Conservation (phyloP, 2,329 filamentous ascomycete genomes). For the Fusarium phyllophilum region DNA sequence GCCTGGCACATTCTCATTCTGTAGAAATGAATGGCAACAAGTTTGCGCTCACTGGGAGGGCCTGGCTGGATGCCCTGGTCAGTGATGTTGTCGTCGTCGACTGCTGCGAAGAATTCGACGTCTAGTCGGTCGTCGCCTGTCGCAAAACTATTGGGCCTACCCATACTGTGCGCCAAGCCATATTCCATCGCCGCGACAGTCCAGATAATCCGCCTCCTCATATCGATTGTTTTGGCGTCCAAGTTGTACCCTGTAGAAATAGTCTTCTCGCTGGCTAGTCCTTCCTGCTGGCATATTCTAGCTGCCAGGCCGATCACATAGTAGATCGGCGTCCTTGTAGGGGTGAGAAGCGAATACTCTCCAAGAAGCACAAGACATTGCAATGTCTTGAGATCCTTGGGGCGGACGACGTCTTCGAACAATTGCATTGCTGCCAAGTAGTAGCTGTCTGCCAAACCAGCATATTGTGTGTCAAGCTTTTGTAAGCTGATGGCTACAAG, state of each 20-base stretch:
- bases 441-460: slow-evolving; percentile 94
- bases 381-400: slow-evolving; percentile 90
- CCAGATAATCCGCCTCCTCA: slow-evolving; percentile 91
- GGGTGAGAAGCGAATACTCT: slow-evolving; percentile 91
- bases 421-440: slow-evolving; percentile 89
- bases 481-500: slow-evolving; percentile 95
- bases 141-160: slow-evolving; percentile 85
- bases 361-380: slow-evolving; percentile 90
- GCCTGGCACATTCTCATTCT: slow-evolving; percentile 89
- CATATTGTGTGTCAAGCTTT: slow-evolving; percentile 88
- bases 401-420: slow-evolving; percentile 82
- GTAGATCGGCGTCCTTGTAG: slow-evolving; percentile 91
- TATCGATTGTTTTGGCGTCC: slow-evolving; percentile 82
- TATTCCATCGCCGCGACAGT: slow-evolving; percentile 89
- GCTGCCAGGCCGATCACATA: slow-evolving; percentile 91
- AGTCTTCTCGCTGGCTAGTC: slow-evolving; percentile 88
- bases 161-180: slow-evolving; percentile 86
- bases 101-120: slow-evolving; percentile 83
- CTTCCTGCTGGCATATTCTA: slow-evolving; percentile 88
- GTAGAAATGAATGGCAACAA: slow-evolving; percentile 91
- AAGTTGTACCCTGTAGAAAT: slow-evolving; percentile 72
- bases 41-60: slow-evolving; percentile 81
- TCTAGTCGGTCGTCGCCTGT: slow-evolving; percentile 85
- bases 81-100: slow-evolving; percentile 86
- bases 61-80: slow-evolving; percentile 77